Evolutionary conservation across 441 rosid species (phyloP).

Genomic region (Bruguiera hainesii): DNA sequence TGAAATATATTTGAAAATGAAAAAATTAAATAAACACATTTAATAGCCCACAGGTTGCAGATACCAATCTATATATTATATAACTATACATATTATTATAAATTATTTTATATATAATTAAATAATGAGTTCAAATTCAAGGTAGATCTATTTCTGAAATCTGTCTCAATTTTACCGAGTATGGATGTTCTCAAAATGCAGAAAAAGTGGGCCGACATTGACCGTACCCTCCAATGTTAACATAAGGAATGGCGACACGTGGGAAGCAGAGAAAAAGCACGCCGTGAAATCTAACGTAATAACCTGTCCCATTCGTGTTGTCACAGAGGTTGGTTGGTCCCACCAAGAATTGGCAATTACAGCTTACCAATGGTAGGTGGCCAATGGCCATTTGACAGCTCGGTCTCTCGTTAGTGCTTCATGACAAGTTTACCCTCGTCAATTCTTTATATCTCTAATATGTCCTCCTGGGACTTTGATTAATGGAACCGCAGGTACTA

Average conservation of each 20-base stretch:
- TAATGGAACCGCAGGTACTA: no score
- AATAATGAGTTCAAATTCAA: no score
- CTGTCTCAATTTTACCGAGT: background rate
- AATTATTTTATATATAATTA: no score
- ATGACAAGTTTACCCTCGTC: slow-evolving; percentile 9
- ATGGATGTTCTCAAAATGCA: background rate
- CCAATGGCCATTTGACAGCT: slow-evolving; percentile 5
- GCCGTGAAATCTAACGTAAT: background rate
- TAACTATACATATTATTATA: no score
- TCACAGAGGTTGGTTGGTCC: background rate
- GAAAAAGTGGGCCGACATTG: slow-evolving; percentile 18
- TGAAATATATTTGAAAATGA: no score
- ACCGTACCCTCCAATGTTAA: background rate
- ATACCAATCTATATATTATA: no score
- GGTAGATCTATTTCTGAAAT: no score
- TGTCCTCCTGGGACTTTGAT: no score
- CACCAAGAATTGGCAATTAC: slow-evolving; percentile 8
- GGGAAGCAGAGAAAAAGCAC: background rate
- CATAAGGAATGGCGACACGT: slow-evolving; percentile 6
- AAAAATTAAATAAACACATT: no score
- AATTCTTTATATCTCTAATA: background rate
- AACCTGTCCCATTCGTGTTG: no score
- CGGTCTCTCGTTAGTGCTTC: background rate
- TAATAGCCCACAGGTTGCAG: no score
- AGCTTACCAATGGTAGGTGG: slow-evolving; percentile 21